Evolutionary conservation across 2,329 filamentous ascomycete genomes (phyloP).

Genomic region (Alternaria ventricosa): DNA sequence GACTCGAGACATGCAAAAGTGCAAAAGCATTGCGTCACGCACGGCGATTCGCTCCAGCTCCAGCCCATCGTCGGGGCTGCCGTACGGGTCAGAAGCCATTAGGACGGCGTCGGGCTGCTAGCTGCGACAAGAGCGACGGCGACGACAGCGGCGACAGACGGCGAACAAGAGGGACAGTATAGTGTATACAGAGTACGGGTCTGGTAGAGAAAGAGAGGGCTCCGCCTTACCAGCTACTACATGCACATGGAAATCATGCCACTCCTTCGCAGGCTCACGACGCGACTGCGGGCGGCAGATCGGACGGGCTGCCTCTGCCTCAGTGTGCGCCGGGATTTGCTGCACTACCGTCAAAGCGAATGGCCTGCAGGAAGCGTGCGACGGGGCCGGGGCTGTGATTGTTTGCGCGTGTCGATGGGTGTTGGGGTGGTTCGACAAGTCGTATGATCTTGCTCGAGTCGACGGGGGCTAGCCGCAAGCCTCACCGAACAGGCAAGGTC

Average conservation of each 20-base stretch:
- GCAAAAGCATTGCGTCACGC: slow-evolving; percentile 30
- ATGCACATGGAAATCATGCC: slow-evolving; percentile 18
- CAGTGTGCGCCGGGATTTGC: slow-evolving; percentile 3
- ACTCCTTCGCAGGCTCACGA: slow-evolving; percentile 8
- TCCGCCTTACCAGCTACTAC: slow-evolving; percentile 22
- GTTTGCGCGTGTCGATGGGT: slow-evolving; percentile 10
- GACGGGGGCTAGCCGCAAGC: slow-evolving; percentile 6
- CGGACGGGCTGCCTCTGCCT: slow-evolving; percentile 4
- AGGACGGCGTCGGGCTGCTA: slow-evolving; percentile 5
- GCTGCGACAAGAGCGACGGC: not conserved
- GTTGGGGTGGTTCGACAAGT: slow-evolving; percentile 13
- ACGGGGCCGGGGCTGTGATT: slow-evolving; percentile 8
- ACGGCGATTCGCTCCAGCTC: slow-evolving; percentile 49
- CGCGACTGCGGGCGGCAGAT: slow-evolving; percentile 6
- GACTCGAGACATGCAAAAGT: slow-evolving; percentile 1
- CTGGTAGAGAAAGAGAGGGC: slow-evolving; percentile 3
- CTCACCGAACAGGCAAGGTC: not conserved
- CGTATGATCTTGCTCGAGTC: slow-evolving; percentile 12
- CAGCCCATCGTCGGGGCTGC: slow-evolving; percentile 42
- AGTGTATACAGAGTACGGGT: slow-evolving; percentile 2
- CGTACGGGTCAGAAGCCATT: slow-evolving; percentile 36
- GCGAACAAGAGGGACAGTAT: slow-evolving; percentile 1
- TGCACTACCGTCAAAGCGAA: slow-evolving; percentile 1
- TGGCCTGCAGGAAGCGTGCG: slow-evolving; percentile 7
- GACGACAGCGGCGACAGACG: slow-evolving; percentile 1